Conservation (phyloP, 164 flowering plant species). For the Chimonanthus salicifolius region DNA sequence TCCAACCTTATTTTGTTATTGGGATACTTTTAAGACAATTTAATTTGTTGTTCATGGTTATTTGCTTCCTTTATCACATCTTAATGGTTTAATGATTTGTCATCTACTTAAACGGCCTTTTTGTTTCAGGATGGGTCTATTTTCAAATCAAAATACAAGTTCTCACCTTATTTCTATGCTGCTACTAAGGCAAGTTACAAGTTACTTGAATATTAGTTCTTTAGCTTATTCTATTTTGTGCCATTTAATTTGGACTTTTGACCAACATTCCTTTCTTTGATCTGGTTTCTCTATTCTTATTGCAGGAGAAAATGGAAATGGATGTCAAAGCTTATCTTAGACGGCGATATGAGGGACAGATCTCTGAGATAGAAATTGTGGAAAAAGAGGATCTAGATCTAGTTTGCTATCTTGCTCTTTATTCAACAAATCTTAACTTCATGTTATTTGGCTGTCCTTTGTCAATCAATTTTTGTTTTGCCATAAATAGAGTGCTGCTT, state of each 20-base stretch:
- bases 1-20: too few relatives aligned
- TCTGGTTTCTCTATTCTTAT: conserved; percentile 1
- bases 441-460: neutral
- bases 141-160: conserved; percentile 68
- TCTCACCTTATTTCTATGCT: conserved; percentile 69
- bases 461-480: neutral
- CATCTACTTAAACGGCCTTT: neutral
- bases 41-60: too few relatives aligned
- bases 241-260: neutral
- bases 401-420: conserved; percentile 25
- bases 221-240: neutral
- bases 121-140: conserved; percentile 54
- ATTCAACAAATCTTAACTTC: neutral
- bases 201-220: neutral
- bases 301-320: conserved; percentile 72
- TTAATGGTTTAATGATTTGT: neutral
- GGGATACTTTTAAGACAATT: too few relatives aligned
- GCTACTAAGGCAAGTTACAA: conserved; percentile 42
- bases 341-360: conserved; percentile 72
- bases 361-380: conserved; percentile 63
- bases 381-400: conserved; percentile 89
- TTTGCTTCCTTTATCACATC: neutral
- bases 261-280: neutral
- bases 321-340: conserved; percentile 84
- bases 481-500: too few relatives aligned